Base-by-base conservation (phyloP, 2,329 filamentous ascomycete species). In the Epichloe baconii region DNA sequence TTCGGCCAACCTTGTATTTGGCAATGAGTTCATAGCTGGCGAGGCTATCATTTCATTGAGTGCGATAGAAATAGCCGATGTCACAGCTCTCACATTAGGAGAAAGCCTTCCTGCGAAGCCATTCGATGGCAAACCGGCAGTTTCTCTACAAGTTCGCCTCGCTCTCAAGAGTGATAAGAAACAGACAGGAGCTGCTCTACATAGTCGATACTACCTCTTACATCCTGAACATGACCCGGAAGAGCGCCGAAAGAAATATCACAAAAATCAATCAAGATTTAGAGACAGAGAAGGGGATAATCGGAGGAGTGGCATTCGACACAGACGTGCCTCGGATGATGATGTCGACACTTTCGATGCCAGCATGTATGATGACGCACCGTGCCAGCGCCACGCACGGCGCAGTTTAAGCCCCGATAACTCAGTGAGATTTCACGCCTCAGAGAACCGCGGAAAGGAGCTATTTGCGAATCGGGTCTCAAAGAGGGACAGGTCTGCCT, bases 201-300 rank as follows among this genome's bases (percentile, higher is more conserved):
- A 86, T 54, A 97, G 91, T 68, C 79, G 88, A 12, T 97, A 94
- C 71, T 98, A 98, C 64, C 80, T 96, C 37, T 77, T 93, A 61
- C 87, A 97, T 59, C 91, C 91, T 1, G 87, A 95, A 59, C 82
- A 89, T 63, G 90, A 95, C 61, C 88, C 85, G 2, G 82, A 83
- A 58, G 88, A 87, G 68, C 78, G 80, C 49, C 72, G 82, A 55
- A 77, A 82, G 53, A 74, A 73, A 53, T 73, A 78, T 48, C 74
- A 78, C 41, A 66, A 71, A 52, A 73, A 74, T 54, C 76, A 74
- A 58, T 83, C 80, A 52, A 76, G 74, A 62, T 87, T 83, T 62
- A 79, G 82, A 56, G 80, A 83, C 26, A 74, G 80, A 23, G 79
- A 74, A 37, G 62, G 61, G 4, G 62, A 61, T 19, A 54, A 59